Base-by-base conservation (phyloP, 2,329 filamentous ascomycete species). In the Paecilomyces sp. region DNA sequence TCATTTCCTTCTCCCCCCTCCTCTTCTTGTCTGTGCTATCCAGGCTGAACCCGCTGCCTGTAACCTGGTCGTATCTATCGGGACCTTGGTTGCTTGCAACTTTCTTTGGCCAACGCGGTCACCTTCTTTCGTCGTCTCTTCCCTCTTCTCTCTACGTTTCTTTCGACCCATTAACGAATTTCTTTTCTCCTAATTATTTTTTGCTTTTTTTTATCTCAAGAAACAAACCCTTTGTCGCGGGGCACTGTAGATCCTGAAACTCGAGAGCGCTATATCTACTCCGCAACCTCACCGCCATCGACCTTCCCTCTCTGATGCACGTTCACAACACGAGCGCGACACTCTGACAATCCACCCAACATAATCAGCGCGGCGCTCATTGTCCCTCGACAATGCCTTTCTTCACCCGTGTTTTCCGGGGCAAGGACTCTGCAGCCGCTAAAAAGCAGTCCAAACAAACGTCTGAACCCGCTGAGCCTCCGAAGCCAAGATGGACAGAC, bases 401-500 rank as follows among this genome's bases (percentile, higher is more conserved):
- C 70, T 83, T 86, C 70, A 83, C 82, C 60, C 81, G 79, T 62
- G 80, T 83, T 61, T 84, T 93, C 76, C 91, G 91, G 81, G 83
- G 84, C 79, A 92, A 88, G 78, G 90, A 94, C 78, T 82, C 82
- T 71, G 77, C 79, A 66, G 74, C 78, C 60, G 82, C 82, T 77
- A 92, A 92, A 78, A 84, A 77, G 67, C 67, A 81, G 64, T 76
- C 79, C 58, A 79, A 81, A 62, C 75, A 81, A 63, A 77, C 81
- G 58, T 73, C 79, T 15, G 72, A 80, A 56, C 75, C 84, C 61
- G 77, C 82, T 64, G 77, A 80, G 28, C 85, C 87, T 41, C 76
- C 81, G 62, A 91, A 92, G 77, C 90, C 89, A 59, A 84, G 83
- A 75, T 97, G 91, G 89, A 89, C 91, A 62, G 90, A 97, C 74